Conservation (phyloP, 2,329 filamentous ascomycete genomes). For the Pseudocercospora musae region DNA sequence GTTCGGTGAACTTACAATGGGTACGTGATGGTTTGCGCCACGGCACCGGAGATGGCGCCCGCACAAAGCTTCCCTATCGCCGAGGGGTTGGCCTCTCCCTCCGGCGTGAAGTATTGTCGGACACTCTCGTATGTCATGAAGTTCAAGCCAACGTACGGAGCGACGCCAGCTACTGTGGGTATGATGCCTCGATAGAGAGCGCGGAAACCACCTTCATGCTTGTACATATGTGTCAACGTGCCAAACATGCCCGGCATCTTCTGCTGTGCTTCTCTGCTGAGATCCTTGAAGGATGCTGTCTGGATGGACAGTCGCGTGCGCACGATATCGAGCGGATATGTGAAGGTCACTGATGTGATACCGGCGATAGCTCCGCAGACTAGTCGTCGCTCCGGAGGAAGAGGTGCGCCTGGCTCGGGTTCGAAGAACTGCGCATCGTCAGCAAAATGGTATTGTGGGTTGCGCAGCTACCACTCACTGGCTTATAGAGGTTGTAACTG, state of each 20-base stretch:
- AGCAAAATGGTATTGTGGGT: background rate
- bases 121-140: constrained; percentile 98
- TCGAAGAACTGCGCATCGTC: constrained; percentile 64
- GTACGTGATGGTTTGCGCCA: constrained; percentile 97
- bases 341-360: constrained; percentile 90
- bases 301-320: constrained; percentile 94
- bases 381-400: constrained; percentile 71
- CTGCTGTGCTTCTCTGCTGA: constrained; percentile 53
- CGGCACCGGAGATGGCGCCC: constrained; percentile 89
- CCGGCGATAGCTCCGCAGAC: constrained; percentile 89
- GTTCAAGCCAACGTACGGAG: constrained; percentile 94
- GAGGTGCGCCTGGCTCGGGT: constrained; percentile 66
- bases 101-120: constrained; percentile 76
- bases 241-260: constrained; percentile 90
- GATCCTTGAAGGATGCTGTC: constrained; percentile 84
- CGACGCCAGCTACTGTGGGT: constrained; percentile 90
- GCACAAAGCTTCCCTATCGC: constrained; percentile 78
- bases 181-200: constrained; percentile 94
- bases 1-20: constrained; percentile 70
- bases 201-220: constrained; percentile 75
- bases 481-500: constrained; percentile 96
- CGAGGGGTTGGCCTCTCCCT: constrained; percentile 80
- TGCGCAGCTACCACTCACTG: constrained; percentile 54
- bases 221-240: constrained; percentile 81
- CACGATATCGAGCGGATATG: constrained; percentile 96